Percentiles rank a stretch among this genome's conserved stretches.
phyloP scores from a whole-genome alignment of 345 rosid species.

The Noccaea bulbosa region DNA sequence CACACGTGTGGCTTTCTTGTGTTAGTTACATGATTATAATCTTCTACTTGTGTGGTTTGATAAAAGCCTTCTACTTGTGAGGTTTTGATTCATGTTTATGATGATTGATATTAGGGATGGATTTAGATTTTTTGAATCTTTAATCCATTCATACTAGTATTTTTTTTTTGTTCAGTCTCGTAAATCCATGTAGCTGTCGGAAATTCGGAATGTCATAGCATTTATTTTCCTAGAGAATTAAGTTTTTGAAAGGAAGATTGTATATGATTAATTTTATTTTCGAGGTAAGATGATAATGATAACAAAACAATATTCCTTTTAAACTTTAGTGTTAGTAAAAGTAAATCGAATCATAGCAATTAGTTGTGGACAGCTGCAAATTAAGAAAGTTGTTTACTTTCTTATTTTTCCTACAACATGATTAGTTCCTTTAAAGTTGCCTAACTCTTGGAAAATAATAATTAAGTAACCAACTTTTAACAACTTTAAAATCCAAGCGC shows the following conservation, averaged over 20 bases:
- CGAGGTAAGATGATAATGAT: not conserved
- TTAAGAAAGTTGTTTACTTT: slow-evolving; percentile 35
- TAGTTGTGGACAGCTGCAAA: slow-evolving; percentile 40
- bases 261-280: not conserved
- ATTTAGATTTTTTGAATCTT: not conserved
- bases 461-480: slow-evolving; percentile 19
- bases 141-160: not conserved
- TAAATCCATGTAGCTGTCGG: not conserved
- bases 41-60: too few relatives aligned
- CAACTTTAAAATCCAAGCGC: not conserved
- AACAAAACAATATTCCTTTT: not conserved
- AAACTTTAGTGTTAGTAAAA: slow-evolving; percentile 23
- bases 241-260: not conserved
- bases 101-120: not conserved
- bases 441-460: slow-evolving; percentile 15
- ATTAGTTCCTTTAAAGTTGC: slow-evolving; percentile 19
- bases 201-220: too few relatives aligned
- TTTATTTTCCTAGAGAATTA: slow-evolving; percentile 4
- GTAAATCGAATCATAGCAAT: slow-evolving; percentile 28
- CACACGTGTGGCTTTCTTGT: not conserved
- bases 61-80: too few relatives aligned
- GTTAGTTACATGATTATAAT: not conserved
- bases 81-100: slow-evolving; percentile 12
- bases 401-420: slow-evolving; percentile 4
- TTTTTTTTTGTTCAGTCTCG: too few relatives aligned